These are phyloP conservation scores for Cercospora zeae-maydis DNA, from an alignment of 2,329 filamentous ascomycete species.

Conservation along the genomic window DNA sequence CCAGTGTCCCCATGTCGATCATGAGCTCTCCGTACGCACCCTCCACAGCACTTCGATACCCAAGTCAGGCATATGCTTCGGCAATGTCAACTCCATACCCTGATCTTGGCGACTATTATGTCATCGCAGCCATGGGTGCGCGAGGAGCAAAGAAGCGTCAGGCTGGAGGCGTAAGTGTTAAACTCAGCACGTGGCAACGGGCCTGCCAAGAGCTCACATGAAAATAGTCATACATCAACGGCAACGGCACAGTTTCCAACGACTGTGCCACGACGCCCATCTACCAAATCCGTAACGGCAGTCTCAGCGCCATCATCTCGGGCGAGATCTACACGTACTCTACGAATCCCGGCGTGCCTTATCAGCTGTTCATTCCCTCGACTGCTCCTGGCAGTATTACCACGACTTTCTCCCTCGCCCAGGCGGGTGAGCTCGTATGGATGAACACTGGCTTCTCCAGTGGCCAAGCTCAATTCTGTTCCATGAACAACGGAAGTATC, in stretches of 20 bases:
- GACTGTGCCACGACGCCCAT: conserved; percentile 32
- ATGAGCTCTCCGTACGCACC: neutral
- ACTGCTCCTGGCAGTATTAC: conserved; percentile 28
- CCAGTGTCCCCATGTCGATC: conserved; percentile 7
- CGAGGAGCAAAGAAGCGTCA: conserved; percentile 11
- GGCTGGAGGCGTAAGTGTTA: conserved; percentile 11
- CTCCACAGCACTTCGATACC: neutral
- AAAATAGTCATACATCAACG: conserved; percentile 24
- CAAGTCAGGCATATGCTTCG: neutral
- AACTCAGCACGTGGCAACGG: neutral
- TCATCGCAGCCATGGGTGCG: conserved; percentile 9
- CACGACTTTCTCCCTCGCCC: conserved; percentile 27
- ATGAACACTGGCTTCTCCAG: conserved; percentile 29
- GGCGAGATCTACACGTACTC: conserved; percentile 31
- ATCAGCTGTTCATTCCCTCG: conserved; percentile 27
- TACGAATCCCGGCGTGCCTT: conserved; percentile 25
- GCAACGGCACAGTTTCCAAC: conserved; percentile 32
- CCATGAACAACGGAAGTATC: conserved; percentile 31
- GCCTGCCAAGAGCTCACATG: neutral
- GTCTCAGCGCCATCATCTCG: conserved; percentile 29
- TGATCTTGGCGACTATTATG: conserved; percentile 11
- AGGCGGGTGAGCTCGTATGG: conserved; percentile 27
- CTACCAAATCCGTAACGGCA: conserved; percentile 29
- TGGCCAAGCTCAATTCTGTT: conserved; percentile 32
- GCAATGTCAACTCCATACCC: conserved; percentile 1